Percentiles rank a stretch among this genome's conserved stretches.
These are phyloP conservation scores for Sphagnum fallax DNA, from an alignment of 228 moss, liverwort and hornwort species.

Conservation along the genomic window DNA sequence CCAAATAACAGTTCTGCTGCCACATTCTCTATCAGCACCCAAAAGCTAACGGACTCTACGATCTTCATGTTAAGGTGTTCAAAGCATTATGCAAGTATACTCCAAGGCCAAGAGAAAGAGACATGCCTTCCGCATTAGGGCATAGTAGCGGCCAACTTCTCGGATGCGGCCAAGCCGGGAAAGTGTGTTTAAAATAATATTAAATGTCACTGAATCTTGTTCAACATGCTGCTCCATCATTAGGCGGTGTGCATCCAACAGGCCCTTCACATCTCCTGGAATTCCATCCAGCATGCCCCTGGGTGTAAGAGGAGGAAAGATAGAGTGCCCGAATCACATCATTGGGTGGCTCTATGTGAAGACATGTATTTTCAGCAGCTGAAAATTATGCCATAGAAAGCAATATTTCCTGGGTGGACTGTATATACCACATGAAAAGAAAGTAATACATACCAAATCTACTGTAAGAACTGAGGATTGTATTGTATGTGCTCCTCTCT, in stretches of 20 bases:
- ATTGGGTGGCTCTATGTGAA: too few species aligned
- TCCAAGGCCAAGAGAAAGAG: background rate
- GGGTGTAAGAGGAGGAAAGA: background rate
- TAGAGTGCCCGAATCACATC: background rate
- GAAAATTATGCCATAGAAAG: background rate
- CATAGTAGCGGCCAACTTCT: constrained; percentile 72
- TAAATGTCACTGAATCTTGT: constrained; percentile 80
- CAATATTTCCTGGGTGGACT: background rate
- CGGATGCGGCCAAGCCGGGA: constrained; percentile 69
- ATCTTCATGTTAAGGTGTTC: too few species aligned
- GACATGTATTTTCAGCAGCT: background rate
- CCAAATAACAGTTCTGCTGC: too few species aligned
- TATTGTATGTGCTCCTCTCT: constrained; percentile 65
- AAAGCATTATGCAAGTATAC: too few species aligned
- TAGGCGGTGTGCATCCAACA: constrained; percentile 65
- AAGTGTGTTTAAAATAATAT: constrained; percentile 67
- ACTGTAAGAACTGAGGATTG: constrained; percentile 74
- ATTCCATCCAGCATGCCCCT: background rate
- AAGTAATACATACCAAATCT: constrained; percentile 62
- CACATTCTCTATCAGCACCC: too few species aligned
- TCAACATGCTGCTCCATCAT: constrained; percentile 69
- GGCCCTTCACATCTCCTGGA: constrained; percentile 73
- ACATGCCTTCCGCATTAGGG: constrained; percentile 73
- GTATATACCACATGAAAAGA: background rate
- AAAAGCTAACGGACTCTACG: too few species aligned